A percentile compares a stretch with the other conserved stretches of the same genome.
phyloP scores from a whole-genome alignment of 2,329 filamentous ascomycete genomes.

The Xylariomycetidae sp. region DNA sequence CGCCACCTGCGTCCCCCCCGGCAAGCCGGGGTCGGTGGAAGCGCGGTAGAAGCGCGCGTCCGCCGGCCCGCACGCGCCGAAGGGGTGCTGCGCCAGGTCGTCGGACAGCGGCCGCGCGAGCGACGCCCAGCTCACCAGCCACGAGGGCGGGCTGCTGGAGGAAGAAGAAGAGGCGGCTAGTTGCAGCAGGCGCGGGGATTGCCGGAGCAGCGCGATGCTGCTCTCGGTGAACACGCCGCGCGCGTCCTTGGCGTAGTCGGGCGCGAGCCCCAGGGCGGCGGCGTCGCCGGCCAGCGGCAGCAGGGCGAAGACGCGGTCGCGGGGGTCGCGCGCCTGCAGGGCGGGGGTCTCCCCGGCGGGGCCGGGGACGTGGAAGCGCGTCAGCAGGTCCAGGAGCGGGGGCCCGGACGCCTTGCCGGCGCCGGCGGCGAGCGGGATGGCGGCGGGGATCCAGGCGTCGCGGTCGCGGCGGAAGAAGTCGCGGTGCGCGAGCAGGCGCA shows the following conservation, averaged over 20 bases:
- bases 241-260: background rate
- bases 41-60: slow-evolving; percentile 15
- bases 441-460: background rate
- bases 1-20: no score
- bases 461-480: background rate
- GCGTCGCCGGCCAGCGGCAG: background rate
- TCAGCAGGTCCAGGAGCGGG: background rate
- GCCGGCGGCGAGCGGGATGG: no score
- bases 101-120: slow-evolving; percentile 13
- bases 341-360: background rate
- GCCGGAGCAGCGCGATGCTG: background rate
- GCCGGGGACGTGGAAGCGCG: background rate
- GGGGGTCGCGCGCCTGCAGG: background rate
- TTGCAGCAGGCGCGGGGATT: background rate
- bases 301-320: background rate
- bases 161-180: no score
- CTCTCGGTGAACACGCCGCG: background rate
- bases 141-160: no score
- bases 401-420: no score
- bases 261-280: background rate
- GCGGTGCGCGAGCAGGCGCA: background rate
- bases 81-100: slow-evolving; percentile 8
- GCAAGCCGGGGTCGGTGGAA: slow-evolving; percentile 1
- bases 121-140: no score
- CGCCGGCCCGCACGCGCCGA: slow-evolving; percentile 15